These are phyloP conservation scores for Didymella glomerata DNA, from an alignment of 2,329 filamentous ascomycete genomes.

Conservation along the genomic window DNA sequence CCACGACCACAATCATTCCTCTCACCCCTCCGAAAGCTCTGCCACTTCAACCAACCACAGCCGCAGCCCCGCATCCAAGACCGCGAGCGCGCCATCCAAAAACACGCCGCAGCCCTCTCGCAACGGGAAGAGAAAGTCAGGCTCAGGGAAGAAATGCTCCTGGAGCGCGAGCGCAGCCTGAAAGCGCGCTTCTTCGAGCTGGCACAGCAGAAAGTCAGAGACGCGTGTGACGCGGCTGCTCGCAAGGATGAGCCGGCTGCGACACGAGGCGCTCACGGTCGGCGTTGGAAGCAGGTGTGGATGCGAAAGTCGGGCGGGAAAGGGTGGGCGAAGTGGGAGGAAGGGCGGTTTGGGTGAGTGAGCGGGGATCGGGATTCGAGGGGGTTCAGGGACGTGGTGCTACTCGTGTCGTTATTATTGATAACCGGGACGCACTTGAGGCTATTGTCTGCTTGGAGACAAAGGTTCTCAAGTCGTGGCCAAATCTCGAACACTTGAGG, in stretches of 20 bases:
- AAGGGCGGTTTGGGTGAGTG: constrained; percentile 4
- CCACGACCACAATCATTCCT: no score
- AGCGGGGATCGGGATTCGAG: background rate
- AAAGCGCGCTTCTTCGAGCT: background rate
- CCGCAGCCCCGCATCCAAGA: background rate
- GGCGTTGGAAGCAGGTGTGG: background rate
- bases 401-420: no score
- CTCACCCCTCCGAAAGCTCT: background rate
- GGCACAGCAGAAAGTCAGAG: background rate
- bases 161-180: background rate
- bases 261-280: no score
- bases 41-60: background rate
- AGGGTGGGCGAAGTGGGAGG: constrained; percentile 14
- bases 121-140: background rate
- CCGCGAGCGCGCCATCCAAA: background rate
- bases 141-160: background rate
- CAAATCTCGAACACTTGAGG: no score
- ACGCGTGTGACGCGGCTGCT: background rate
- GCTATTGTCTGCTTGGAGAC: no score
- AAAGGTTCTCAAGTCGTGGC: no score
- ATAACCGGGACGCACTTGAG: no score
- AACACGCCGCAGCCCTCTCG: background rate
- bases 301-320: background rate
- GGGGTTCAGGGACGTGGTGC: no score
- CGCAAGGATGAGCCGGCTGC: background rate